These are phyloP conservation scores for Globisporangium takayamanum DNA, from an alignment of 352 stramenopile species.

Conservation along the genomic window DNA sequence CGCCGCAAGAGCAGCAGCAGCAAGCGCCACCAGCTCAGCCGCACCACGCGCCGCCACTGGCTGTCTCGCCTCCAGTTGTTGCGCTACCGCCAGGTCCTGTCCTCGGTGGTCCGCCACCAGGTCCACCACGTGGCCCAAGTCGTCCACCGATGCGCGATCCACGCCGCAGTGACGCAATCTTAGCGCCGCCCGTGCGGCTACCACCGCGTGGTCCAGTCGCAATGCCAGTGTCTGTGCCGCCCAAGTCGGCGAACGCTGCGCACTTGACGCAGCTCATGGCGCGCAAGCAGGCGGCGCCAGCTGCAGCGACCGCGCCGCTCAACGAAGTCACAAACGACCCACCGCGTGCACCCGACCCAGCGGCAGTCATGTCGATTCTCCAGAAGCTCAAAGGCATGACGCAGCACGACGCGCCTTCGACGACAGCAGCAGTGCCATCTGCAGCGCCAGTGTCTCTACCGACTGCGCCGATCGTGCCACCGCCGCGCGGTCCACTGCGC, in stretches of 20 bases:
- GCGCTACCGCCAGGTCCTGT: conserved; percentile 6
- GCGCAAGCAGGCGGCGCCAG: conserved; percentile 40
- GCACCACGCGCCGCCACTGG: not conserved
- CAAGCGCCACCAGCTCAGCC: not conserved
- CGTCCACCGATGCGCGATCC: conserved; percentile 7
- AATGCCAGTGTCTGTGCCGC: not conserved
- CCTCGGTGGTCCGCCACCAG: conserved; percentile 5
- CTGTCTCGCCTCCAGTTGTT: not conserved
- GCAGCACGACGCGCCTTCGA: conserved; percentile 11
- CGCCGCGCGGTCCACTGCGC: conserved; percentile 6
- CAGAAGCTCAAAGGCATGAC: conserved; percentile 73
- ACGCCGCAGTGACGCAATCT: not conserved
- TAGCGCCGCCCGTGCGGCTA: not conserved
- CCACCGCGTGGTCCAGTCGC: too few relatives aligned
- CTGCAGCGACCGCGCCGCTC: conserved; percentile 15
- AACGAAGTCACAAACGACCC: conserved; percentile 56
- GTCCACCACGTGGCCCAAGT: not conserved
- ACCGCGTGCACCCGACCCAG: conserved; percentile 43
- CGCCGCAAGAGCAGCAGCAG: conserved; percentile 7
- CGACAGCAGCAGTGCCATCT: conserved; percentile 11
- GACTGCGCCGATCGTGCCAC: conserved; percentile 11
- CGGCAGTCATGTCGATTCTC: conserved; percentile 82
- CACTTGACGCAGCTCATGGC: conserved; percentile 83
- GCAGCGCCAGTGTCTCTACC: conserved; percentile 7
- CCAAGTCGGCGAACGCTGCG: conserved; percentile 65